phyloP scores from a whole-genome alignment of 192 early-diverging fungal species.

The Diversispora eburnea region DNA sequence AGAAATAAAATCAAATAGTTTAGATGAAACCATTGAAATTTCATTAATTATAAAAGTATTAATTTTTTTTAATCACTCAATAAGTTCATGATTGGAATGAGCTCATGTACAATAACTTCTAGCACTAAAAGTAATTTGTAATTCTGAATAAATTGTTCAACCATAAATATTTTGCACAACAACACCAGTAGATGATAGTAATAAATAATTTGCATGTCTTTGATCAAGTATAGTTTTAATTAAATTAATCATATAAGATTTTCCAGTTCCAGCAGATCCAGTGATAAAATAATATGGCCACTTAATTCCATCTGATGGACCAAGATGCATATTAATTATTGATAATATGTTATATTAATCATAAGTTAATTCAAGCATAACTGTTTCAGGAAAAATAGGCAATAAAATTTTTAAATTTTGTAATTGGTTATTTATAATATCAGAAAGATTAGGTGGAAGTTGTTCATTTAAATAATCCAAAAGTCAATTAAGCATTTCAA shows the following conservation, averaged over 20 bases:
- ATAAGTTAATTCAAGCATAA: too few relatives aligned
- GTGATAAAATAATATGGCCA: constrained; percentile 8
- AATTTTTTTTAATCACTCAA: neutral
- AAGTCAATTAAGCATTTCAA: neutral
- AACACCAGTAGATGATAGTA: neutral
- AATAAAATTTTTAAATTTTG: neutral
- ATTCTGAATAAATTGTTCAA: neutral
- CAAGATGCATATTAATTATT: neutral
- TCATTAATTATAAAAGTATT: constrained; percentile 2
- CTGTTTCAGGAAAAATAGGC: neutral
- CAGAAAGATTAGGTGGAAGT: neutral
- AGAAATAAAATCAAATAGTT: neutral
- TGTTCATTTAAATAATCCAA: neutral
- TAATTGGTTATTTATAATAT: neutral
- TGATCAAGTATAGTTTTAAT: neutral
- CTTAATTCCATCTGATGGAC: neutral
- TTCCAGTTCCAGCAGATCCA: neutral
- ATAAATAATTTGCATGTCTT: neutral
- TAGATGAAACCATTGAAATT: neutral
- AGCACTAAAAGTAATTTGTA: neutral
- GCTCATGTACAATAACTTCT: neutral
- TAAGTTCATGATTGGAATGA: neutral
- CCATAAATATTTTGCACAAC: neutral
- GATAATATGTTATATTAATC: neutral
- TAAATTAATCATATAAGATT: neutral